Percentiles rank a stretch among this genome's conserved stretches.
Evolutionary conservation across 306 rosid genomes (phyloP).

Genomic region (Cucurbita maxima): DNA sequence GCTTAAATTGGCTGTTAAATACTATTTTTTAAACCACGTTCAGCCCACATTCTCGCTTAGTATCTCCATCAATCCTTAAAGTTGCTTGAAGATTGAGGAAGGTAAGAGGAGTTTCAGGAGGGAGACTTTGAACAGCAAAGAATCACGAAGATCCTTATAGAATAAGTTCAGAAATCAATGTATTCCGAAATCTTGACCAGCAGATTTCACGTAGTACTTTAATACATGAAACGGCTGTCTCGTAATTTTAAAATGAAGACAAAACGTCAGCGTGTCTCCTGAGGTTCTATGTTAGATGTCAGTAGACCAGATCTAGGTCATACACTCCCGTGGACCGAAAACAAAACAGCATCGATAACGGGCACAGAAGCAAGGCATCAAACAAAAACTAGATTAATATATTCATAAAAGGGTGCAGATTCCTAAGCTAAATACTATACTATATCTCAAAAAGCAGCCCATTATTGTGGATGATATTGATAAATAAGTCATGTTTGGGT

Average conservation of each 20-base stretch:
- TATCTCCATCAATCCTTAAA: background rate
- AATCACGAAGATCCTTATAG: background rate
- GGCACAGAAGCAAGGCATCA: conserved; percentile 56
- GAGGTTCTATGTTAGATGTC: conserved; percentile 5
- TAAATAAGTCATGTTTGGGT: conserved; percentile 9
- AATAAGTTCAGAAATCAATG: conserved; percentile 14
- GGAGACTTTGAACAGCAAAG: background rate
- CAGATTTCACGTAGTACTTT: conserved; percentile 11
- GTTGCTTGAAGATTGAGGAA: background rate
- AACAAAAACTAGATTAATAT: conserved; percentile 19
- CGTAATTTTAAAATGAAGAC: background rate
- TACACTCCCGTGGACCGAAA: conserved; percentile 30
- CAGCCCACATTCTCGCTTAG: background rate
- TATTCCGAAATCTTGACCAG: conserved; percentile 5
- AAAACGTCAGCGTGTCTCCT: background rate
- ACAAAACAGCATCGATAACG: conserved; percentile 9
- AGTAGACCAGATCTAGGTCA: conserved; percentile 66
- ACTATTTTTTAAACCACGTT: background rate
- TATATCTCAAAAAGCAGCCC: conserved; percentile 13
- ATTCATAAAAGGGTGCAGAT: conserved; percentile 11
- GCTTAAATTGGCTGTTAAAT: too few species aligned
- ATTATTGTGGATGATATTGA: conserved; percentile 9
- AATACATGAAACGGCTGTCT: background rate
- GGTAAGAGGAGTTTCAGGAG: background rate
- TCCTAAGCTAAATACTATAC: conserved; percentile 13